Percentiles rank a stretch among this genome's conserved stretches.
Evolutionary conservation across 2,329 filamentous ascomycete species (phyloP).

Genomic region (Epichloe elymi): DNA sequence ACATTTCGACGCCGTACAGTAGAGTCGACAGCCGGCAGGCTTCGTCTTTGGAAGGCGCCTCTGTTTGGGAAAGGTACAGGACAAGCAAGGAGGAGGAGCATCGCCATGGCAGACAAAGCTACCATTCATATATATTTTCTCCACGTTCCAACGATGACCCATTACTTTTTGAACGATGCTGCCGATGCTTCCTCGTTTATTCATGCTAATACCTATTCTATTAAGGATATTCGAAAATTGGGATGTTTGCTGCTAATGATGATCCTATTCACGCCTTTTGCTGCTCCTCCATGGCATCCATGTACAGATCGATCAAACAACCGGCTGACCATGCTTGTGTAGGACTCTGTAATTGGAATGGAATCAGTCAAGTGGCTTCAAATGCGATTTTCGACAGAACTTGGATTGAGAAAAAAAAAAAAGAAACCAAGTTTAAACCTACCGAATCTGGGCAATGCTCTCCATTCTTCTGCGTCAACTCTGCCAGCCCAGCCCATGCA

Average conservation of each 20-base stretch:
- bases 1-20: background rate
- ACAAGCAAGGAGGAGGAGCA: background rate
- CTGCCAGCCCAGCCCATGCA: conserved; percentile 80
- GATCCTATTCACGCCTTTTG: background rate
- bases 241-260: background rate
- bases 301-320: conserved; percentile 90
- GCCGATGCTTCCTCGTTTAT: background rate
- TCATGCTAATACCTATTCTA: background rate
- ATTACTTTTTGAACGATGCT: background rate
- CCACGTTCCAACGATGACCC: background rate
- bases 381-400: too few species aligned
- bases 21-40: background rate
- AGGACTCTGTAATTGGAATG: conserved; percentile 47
- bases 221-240: background rate
- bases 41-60: background rate
- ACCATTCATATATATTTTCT: background rate
- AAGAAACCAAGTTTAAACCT: conserved; percentile 12
- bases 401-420: background rate
- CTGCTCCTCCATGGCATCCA: conserved; percentile 60
- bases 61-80: background rate
- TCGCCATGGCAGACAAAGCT: background rate
- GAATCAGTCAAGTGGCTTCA: background rate
- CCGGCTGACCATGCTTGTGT: conserved; percentile 95
- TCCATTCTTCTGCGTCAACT: conserved; percentile 85
- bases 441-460: conserved; percentile 79